Percentiles rank a stretch among this genome's conserved stretches.
Conservation (phyloP, 129 eudicot species). For the Artemisia annua region DNA sequence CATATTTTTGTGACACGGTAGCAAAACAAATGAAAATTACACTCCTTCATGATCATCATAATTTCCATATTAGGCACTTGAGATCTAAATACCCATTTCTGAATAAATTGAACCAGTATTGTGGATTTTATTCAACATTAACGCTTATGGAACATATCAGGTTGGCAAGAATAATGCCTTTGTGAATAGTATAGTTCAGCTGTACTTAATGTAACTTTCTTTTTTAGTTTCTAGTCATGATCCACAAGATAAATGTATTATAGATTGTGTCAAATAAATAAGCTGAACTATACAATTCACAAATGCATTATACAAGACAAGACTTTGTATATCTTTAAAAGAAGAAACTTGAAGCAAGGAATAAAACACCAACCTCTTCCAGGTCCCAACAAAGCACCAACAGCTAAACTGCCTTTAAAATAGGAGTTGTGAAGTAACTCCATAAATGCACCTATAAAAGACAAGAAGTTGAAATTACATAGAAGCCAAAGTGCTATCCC, state of each 20-base stretch:
- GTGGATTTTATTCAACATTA: no score
- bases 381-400: slow-evolving; percentile 87
- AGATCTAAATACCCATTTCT: no score
- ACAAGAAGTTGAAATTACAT: slow-evolving; percentile 19
- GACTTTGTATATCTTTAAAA: neutral
- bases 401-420: slow-evolving; percentile 81
- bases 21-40: no score
- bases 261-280: neutral
- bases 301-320: neutral
- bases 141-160: no score
- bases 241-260: neutral
- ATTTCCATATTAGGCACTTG: neutral
- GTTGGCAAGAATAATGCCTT: no score
- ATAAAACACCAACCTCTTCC: slow-evolving; percentile 65
- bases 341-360: slow-evolving; percentile 17
- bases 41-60: no score
- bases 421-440: slow-evolving; percentile 79
- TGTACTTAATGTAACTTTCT: no score
- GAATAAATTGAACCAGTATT: no score
- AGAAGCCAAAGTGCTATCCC: neutral
- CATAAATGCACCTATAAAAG: slow-evolving; percentile 48
- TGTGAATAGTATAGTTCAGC: no score
- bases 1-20: no score
- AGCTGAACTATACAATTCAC: neutral
- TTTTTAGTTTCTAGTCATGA: neutral